phyloP scores from a whole-genome alignment of 2,329 filamentous ascomycete genomes.

The Cladosporium sp. region DNA sequence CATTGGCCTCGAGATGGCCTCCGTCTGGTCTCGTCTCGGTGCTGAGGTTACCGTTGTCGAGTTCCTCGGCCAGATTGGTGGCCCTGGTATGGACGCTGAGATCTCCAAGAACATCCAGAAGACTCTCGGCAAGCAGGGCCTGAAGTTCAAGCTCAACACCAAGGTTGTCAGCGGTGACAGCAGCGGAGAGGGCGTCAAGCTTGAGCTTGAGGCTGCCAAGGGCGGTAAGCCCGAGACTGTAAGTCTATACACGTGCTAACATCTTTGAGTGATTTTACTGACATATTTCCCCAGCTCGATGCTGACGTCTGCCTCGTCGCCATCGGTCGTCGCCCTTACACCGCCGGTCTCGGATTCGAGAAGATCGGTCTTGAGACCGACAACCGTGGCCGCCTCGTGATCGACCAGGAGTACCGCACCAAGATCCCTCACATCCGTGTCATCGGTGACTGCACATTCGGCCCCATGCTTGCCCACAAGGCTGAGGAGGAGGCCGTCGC shows the following conservation, averaged over 20 bases:
- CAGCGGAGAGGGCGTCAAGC: constrained; percentile 72
- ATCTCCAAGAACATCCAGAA: constrained; percentile 91
- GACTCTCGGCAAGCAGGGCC: constrained; percentile 91
- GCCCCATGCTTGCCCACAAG: constrained; percentile 97
- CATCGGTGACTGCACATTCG: constrained; percentile 15
- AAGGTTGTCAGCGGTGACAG: constrained; percentile 89
- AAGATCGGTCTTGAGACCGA: constrained; percentile 91
- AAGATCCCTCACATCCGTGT: constrained; percentile 96
- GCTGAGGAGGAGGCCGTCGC: constrained; percentile 97
- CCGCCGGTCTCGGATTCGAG: constrained; percentile 84
- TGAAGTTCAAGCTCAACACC: constrained; percentile 97
- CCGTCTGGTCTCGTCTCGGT: constrained; percentile 93
- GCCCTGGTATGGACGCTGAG: constrained; percentile 94
- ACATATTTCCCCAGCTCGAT: constrained; percentile 63
- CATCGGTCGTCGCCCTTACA: constrained; percentile 95
- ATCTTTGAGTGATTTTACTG: constrained; percentile 18
- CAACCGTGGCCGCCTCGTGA: constrained; percentile 90
- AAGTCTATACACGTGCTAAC: constrained; percentile 42
- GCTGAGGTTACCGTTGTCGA: constrained; percentile 96
- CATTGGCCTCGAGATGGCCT: constrained; percentile 97
- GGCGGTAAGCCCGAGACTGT: constrained; percentile 92
- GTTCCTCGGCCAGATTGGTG: constrained; percentile 93
- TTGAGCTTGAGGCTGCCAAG: constrained; percentile 89
- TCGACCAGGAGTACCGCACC: constrained; percentile 98
- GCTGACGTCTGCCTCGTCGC: constrained; percentile 95